A percentile compares a stretch with the other conserved stretches of the same genome.
Conservation (phyloP, 257 asterid genomes). For the Mentha longifolia region DNA sequence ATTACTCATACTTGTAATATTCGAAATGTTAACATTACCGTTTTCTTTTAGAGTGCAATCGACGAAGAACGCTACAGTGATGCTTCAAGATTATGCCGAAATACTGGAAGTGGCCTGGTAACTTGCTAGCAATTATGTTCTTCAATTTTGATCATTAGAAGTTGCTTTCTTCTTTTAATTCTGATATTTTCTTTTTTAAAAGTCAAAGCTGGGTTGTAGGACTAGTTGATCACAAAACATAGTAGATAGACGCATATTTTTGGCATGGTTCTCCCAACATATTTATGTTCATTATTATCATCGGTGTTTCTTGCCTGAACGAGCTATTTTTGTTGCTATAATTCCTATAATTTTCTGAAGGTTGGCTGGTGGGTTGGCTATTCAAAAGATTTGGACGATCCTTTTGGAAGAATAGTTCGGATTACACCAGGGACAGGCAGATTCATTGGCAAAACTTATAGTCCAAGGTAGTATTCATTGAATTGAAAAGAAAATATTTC, state of each 20-base stretch:
- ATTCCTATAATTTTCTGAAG: slow-evolving; percentile 46
- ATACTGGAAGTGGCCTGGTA: slow-evolving; percentile 96
- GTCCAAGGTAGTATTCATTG: slow-evolving; percentile 71
- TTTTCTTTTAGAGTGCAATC: slow-evolving; percentile 60
- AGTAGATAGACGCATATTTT: neutral
- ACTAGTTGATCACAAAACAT: neutral
- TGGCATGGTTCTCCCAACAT: neutral
- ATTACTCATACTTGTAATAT: slow-evolving; percentile 21
- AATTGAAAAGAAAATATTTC: slow-evolving; percentile 9
- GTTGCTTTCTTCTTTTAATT: slow-evolving; percentile 21
- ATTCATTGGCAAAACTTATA: slow-evolving; percentile 80
- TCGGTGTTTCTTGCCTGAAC: slow-evolving; percentile 17
- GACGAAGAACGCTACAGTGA: slow-evolving; percentile 87
- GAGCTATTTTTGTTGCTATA: slow-evolving; percentile 15
- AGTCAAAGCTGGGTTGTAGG: neutral
- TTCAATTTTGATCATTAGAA: slow-evolving; percentile 20
- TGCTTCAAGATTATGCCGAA: slow-evolving; percentile 84
- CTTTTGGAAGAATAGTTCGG: slow-evolving; percentile 85
- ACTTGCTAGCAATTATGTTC: slow-evolving; percentile 23
- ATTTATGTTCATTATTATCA: neutral
- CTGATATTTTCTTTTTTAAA: neutral
- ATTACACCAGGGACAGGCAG: slow-evolving; percentile 91
- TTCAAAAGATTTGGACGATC: slow-evolving; percentile 84
- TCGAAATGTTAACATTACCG: slow-evolving; percentile 17
- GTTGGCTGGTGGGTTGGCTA: slow-evolving; percentile 99